Percentiles rank a stretch among this genome's conserved stretches.
Conservation (phyloP, 352 stramenopile genomes). For the Achlya hypogyna region DNA sequence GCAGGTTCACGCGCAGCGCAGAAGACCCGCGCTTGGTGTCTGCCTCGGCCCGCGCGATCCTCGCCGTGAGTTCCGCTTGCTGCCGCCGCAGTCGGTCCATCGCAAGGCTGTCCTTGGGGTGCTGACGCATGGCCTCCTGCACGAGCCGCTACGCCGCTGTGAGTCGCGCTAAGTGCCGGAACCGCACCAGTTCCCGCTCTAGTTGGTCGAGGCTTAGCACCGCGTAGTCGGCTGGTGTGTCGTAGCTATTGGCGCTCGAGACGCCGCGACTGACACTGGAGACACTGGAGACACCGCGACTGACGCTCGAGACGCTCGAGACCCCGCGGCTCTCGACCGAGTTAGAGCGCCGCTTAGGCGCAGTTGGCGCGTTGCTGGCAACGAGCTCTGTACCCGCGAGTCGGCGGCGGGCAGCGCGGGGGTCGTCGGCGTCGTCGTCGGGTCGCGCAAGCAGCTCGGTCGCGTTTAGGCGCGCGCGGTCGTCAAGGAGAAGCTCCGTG, state of each 20-base stretch:
- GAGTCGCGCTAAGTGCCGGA: not conserved
- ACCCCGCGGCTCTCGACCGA: not conserved
- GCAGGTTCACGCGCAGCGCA: not conserved
- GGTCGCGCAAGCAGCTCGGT: not conserved
- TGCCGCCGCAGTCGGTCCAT: not conserved
- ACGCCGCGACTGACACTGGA: not conserved
- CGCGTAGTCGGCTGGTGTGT: not conserved
- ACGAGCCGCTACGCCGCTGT: not conserved
- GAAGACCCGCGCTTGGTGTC: not conserved
- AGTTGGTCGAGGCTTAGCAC: not conserved
- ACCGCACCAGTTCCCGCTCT: not conserved
- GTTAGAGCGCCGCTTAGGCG: not conserved
- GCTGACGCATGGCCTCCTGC: not conserved
- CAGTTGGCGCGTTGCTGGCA: not conserved
- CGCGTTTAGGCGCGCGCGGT: not conserved
- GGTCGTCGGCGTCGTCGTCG: too few species aligned
- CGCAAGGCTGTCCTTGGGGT: not conserved
- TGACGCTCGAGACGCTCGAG: not conserved
- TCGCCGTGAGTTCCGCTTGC: not conserved
- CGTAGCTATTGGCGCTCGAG: not conserved
- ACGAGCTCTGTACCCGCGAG: not conserved
- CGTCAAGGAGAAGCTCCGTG: not conserved
- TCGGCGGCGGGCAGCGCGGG: too few species aligned
- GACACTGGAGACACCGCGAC: not conserved
- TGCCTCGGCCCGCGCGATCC: not conserved